Evolutionary conservation across 768 basidiomycete species (phyloP), one percentile per base, ranked within the genome.

Genomic region (Tephrocybe sp.): DNA sequence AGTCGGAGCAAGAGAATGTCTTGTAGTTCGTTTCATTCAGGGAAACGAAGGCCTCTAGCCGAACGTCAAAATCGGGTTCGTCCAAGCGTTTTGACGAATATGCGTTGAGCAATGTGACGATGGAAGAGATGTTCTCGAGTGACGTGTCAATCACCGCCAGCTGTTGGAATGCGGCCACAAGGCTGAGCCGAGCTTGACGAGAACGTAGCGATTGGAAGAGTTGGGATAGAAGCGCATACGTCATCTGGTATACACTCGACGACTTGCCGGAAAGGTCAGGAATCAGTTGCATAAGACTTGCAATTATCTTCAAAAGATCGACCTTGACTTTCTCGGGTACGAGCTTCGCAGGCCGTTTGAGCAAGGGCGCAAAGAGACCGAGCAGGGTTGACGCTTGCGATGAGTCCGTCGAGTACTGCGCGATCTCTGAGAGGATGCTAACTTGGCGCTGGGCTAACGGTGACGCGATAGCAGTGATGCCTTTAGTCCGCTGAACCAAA

Each of bases 61-160:
- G 86, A 24, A 83, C 78, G 50, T 95, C 90, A 57, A 97, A 98
- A 66, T 98, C 93, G 2, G 94, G 90, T 62, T 98, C 94, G 50
- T 96, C 93, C 28, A 93, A 67, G 6, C 93, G 79, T 59, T 84
- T 88, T 1, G 67, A 66, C 0, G 94, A 96, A 63, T 86, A 99
- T 0, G 96, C 85, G 61, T 98, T 98, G 56, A 98, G 75, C 0
- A 76, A 76, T 7, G 77, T 78, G 48, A 93, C 60, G 4, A 94
- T 67, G 6, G 73, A 65, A 1, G 85, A 78, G 1, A 91, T 52
- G 26, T 60, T 50, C 36, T 68, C 59, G 17, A 92, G 70, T 2
- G 74, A 67, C 0, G 66, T 51, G 51, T 87, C 76, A 9, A 83
- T 66, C 0, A 65, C 58, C 0, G 78, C 69, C 0, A 81, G 57